Conservation (phyloP, 345 rosid genomes). For the Salix brachista region DNA sequence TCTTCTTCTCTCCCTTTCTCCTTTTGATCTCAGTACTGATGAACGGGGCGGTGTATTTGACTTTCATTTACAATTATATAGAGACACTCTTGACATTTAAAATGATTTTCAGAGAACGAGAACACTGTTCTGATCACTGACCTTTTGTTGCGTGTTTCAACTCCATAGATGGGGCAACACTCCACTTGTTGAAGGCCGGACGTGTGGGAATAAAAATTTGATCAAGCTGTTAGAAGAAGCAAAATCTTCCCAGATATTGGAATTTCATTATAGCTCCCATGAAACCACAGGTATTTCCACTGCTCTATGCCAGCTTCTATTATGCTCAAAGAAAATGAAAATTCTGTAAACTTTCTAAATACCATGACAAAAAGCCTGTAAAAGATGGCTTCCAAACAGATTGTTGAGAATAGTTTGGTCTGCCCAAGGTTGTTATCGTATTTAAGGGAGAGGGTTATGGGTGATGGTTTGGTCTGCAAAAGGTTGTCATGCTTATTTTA, state of each 20-base stretch:
- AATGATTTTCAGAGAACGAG: not conserved
- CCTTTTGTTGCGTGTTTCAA: not conserved
- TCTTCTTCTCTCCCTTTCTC: not conserved
- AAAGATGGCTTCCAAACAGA: not conserved
- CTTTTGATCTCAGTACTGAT: not conserved
- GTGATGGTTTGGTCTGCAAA: not conserved
- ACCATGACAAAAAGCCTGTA: not conserved
- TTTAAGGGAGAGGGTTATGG: not conserved
- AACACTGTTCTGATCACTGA: not conserved
- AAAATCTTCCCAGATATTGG: constrained; percentile 41
- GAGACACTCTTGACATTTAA: not conserved
- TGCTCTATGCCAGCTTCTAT: not conserved
- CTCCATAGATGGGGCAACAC: constrained; percentile 79
- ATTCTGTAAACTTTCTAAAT: not conserved
- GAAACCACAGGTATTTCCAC: constrained; percentile 46
- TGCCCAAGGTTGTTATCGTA: not conserved
- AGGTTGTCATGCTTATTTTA: not conserved
- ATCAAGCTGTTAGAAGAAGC: constrained; percentile 72
- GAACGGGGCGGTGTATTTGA: not conserved
- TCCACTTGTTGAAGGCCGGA: constrained; percentile 67
- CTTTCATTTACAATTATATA: not conserved
- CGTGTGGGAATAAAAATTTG: constrained; percentile 77
- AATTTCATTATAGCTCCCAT: constrained; percentile 26
- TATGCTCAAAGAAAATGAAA: not conserved
- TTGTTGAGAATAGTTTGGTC: not conserved